Base-by-base conservation (phyloP, 495 filamentous ascomycete species). In the Aspergillus incahuasiensis region DNA sequence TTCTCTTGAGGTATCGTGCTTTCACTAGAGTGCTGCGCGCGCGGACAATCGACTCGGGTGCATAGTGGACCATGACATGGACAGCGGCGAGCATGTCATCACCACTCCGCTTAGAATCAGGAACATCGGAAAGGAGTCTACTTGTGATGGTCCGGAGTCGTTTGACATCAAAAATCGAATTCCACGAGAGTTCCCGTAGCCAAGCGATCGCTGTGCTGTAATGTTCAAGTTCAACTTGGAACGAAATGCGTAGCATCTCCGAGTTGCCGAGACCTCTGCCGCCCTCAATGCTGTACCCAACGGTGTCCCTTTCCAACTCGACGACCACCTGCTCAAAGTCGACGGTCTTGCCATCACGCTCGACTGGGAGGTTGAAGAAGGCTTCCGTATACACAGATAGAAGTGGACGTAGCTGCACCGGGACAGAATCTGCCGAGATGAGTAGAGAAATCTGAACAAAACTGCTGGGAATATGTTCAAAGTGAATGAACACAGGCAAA, bases 281-380 rank as follows among this genome's bases (percentile, higher is more conserved):
- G 6, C 78, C 74, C 55, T 83, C 82, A 64, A 96, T 84, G 2
- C 70, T 73, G 66, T 95, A 97, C 57, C 81, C 82, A 48, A 97
- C 85, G 0, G 95, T 97, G 62, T 97, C 92, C 63, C 86, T 83
- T 68, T 97, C 95, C 21, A 99, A 74, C 56, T 90, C 82, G 55
- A 88, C 87, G 13, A 96, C 89, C 21, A 97, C 89, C 47, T 95
- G 78, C 63, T 97, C 95, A 65, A 97, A 99, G 56, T 88, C 84
- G 15, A 99, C 73, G 9, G 77, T 81, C 64, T 89, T 76, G 42
- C 89, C 91, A 64, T 91, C 79, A n/a, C 83, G 84, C 64, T 79
- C 70, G 45, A 99, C 84, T 0, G 92, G 92, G 0, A 90, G 89
- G 64, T 89, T 91, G 76, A 97, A 99, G 78, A 97, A 95, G 58